phyloP scores from a whole-genome alignment of 345 rosid species.

The Brassica juncea region DNA sequence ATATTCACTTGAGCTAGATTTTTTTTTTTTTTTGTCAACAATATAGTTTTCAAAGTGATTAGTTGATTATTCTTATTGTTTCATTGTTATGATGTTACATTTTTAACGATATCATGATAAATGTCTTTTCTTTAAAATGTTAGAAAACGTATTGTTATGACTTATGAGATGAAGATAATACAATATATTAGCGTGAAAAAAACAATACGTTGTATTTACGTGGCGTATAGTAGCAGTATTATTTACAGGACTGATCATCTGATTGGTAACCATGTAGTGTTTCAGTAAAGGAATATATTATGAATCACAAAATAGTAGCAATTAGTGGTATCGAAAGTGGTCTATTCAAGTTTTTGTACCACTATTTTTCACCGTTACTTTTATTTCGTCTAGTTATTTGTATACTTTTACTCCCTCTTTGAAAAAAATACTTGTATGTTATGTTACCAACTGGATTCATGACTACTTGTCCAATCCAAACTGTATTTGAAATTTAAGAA shows the following conservation, averaged over 20 bases:
- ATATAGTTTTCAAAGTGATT: not conserved
- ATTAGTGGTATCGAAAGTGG: not conserved
- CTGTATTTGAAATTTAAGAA: not conserved
- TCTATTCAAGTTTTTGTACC: not conserved
- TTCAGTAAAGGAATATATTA: not conserved
- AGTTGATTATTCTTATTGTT: not conserved
- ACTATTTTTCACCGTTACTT: not conserved
- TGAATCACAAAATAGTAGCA: not conserved
- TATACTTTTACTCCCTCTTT: not conserved
- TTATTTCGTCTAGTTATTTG: not conserved
- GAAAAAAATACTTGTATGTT: not conserved
- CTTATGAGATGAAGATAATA: not conserved
- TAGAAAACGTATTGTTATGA: not conserved
- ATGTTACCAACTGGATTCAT: not conserved
- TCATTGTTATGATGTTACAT: not conserved
- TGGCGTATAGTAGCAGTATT: conserved; percentile 6
- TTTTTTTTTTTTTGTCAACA: not conserved
- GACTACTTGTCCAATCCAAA: conserved; percentile 8
- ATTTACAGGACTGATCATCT: not conserved
- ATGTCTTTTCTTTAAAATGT: not conserved
- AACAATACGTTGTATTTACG: conserved; percentile 25
- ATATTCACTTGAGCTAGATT: not conserved
- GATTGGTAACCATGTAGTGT: not conserved
- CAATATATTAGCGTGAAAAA: conserved; percentile 2
- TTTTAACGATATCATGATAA: not conserved